Evolutionary conservation across 805 yeast species (phyloP).

Genomic region (Teunomyces funiuensis): DNA sequence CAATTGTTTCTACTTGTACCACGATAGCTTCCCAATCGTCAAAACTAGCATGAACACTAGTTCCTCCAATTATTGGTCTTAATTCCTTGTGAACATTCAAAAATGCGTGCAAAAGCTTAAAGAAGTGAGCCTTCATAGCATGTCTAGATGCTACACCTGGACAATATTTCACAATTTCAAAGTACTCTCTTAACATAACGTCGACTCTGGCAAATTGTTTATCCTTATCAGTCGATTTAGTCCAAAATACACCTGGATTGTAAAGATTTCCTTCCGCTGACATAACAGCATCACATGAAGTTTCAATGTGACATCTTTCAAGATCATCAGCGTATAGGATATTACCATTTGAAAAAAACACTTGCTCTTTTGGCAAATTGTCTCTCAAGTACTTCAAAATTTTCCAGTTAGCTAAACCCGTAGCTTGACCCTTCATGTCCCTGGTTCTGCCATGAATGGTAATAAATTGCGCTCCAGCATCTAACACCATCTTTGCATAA

Average conservation of each 20-base stretch:
- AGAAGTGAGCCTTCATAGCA: slow-evolving; percentile 91
- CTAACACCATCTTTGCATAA: slow-evolving; percentile 84
- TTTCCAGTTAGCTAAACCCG: slow-evolving; percentile 95
- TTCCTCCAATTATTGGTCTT: slow-evolving; percentile 65
- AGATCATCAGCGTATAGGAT: slow-evolving; percentile 87
- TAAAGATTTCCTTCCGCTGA: slow-evolving; percentile 93
- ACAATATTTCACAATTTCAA: slow-evolving; percentile 67
- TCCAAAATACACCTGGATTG: slow-evolving; percentile 89
- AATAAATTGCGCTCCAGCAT: slow-evolving; percentile 93
- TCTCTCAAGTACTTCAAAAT: slow-evolving; percentile 72
- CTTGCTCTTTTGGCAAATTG: slow-evolving; percentile 74
- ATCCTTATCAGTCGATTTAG: slow-evolving; percentile 49
- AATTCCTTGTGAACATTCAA: slow-evolving; percentile 74
- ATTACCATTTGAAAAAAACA: slow-evolving; percentile 93
- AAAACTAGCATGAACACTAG: slow-evolving; percentile 38
- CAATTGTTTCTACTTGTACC: slow-evolving; percentile 63
- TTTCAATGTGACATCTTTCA: slow-evolving; percentile 59
- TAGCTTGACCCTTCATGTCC: slow-evolving; percentile 95
- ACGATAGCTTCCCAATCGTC: slow-evolving; percentile 55
- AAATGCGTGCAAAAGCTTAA: slow-evolving; percentile 82
- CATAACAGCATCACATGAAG: slow-evolving; percentile 90
- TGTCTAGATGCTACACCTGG: slow-evolving; percentile 72
- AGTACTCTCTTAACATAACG: slow-evolving; percentile 77
- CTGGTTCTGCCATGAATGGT: slow-evolving; percentile 95
- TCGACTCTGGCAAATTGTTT: slow-evolving; percentile 85